Conservation (phyloP, 768 basidiomycete species). For the Paxillus involutus region DNA sequence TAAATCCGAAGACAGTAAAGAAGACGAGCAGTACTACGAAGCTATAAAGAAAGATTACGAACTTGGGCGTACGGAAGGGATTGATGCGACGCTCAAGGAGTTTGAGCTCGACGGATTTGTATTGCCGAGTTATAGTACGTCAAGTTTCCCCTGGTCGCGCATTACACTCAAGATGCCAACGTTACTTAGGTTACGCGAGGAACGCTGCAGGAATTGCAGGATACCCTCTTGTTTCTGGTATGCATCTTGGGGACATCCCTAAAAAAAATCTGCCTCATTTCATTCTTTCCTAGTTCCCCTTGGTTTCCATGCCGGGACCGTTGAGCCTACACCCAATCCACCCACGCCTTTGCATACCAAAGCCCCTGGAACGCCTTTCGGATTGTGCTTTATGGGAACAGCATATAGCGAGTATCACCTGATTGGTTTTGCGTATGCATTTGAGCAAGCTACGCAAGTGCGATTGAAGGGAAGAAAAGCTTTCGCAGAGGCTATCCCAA, state of each 20-base stretch:
- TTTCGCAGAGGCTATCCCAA: conserved; percentile 53
- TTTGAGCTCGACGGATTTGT: conserved; percentile 52
- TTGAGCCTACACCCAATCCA: conserved; percentile 24
- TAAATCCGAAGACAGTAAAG: conserved; percentile 19
- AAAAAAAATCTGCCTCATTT: conserved; percentile 7
- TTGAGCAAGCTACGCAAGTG: conserved; percentile 56
- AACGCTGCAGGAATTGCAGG: conserved; percentile 34
- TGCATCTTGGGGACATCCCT: background rate
- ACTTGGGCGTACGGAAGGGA: conserved; percentile 51
- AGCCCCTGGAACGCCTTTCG: conserved; percentile 42
- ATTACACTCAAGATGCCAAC: background rate
- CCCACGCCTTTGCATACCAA: conserved; percentile 35
- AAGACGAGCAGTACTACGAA: conserved; percentile 37
- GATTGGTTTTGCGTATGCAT: conserved; percentile 45
- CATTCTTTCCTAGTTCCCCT: conserved; percentile 37
- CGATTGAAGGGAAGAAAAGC: conserved; percentile 47
- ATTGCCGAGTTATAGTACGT: conserved; percentile 35
- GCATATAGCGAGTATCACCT: conserved; percentile 45
- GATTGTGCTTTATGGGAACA: conserved; percentile 44
- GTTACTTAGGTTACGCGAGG: conserved; percentile 22
- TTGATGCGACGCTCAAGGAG: conserved; percentile 49
- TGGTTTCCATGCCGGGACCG: conserved; percentile 36
- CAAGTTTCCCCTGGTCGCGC: background rate
- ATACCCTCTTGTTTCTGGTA: conserved; percentile 37
- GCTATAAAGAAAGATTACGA: conserved; percentile 45